A percentile compares a stretch with the other conserved stretches of the same genome.
phyloP scores from a whole-genome alignment of 495 filamentous ascomycete genomes.

The Penicillium robsamsonii region DNA sequence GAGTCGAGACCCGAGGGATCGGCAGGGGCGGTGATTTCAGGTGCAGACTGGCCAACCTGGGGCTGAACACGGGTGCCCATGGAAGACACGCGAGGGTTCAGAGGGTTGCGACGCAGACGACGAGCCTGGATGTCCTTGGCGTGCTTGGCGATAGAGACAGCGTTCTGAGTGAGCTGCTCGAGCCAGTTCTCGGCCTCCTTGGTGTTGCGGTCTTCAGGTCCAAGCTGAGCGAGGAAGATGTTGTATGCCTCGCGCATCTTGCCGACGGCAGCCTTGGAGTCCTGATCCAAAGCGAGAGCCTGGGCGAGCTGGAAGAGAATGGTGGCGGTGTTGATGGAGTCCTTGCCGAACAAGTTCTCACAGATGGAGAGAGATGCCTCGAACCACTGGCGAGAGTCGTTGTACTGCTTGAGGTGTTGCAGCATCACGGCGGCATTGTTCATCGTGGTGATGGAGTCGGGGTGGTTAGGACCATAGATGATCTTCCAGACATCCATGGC shows the following conservation, averaged over 20 bases:
- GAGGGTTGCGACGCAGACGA: conserved; percentile 58
- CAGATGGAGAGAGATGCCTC: conserved; percentile 85
- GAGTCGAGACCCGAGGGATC: conserved; percentile 54
- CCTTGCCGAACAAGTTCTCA: conserved; percentile 80
- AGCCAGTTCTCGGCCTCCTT: conserved; percentile 93
- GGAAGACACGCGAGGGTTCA: conserved; percentile 52
- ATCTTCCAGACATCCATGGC: conserved; percentile 96
- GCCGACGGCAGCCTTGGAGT: conserved; percentile 82
- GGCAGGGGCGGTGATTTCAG: conserved; percentile 43
- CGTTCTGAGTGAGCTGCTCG: conserved; percentile 92
- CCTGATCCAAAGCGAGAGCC: conserved; percentile 86
- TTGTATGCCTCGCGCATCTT: conserved; percentile 94
- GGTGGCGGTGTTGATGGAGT: conserved; percentile 90
- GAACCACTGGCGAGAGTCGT: conserved; percentile 93
- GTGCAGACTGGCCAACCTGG: conserved; percentile 53
- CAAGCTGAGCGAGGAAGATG: conserved; percentile 84
- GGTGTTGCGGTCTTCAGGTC: conserved; percentile 88
- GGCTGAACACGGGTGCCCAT: conserved; percentile 52
- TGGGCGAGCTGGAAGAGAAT: conserved; percentile 96
- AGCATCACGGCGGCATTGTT: conserved; percentile 99
- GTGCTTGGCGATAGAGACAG: conserved; percentile 88
- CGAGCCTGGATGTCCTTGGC: conserved; percentile 79
- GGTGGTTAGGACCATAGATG: conserved; percentile 89
- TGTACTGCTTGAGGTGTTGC: conserved; percentile 86
- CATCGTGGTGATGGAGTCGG: conserved; percentile 96